A percentile compares a stretch with the other conserved stretches of the same genome.
phyloP scores from a whole-genome alignment of 208 protist genomes.

The Trypanosoma grayi region DNA sequence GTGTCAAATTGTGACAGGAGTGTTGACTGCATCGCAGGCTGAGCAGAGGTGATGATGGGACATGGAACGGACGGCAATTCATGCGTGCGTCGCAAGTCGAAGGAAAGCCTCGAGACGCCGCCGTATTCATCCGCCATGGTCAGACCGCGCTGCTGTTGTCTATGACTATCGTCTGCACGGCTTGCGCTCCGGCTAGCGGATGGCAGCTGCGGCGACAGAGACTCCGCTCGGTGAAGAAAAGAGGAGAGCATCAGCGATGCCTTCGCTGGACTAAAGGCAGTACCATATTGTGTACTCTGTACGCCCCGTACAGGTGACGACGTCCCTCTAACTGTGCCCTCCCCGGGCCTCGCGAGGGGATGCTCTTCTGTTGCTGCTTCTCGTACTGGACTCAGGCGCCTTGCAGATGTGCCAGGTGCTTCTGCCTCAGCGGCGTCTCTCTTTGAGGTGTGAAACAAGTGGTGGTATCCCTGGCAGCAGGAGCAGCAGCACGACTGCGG shows the following conservation, averaged over 20 bases:
- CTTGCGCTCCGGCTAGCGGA: background rate
- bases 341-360: background rate
- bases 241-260: conserved; percentile 9
- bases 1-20: background rate
- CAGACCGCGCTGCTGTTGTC: too few species aligned
- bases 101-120: too few species aligned
- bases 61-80: too few species aligned
- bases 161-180: background rate
- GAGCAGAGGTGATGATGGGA: background rate
- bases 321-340: background rate
- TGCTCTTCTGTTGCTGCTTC: background rate
- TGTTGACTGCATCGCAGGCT: background rate
- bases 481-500: conserved; percentile 10
- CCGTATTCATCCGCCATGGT: too few species aligned
- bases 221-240: conserved; percentile 7
- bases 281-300: background rate
- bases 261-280: background rate
- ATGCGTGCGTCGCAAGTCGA: too few species aligned
- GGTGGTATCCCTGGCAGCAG: conserved; percentile 24
- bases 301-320: background rate
- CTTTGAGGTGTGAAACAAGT: conserved; percentile 7
- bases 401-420: background rate
- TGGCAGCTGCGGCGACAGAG: background rate
- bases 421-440: background rate
- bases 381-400: background rate